Conservation (phyloP, 225 moss, liverwort and hornwort species). For the Sphagnum contortum region DNA sequence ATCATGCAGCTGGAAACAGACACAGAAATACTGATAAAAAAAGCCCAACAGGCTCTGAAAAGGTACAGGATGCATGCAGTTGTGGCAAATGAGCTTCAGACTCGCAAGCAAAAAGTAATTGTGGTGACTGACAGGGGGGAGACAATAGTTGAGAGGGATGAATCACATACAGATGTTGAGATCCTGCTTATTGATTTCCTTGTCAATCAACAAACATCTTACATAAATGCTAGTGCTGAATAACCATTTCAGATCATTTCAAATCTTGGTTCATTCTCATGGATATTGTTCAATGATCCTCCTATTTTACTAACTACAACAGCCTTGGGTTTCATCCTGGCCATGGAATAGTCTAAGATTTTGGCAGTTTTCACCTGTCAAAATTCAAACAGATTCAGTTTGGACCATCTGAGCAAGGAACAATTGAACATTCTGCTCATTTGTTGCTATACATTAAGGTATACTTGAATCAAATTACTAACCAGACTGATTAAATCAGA, state of each 20-base stretch:
- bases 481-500: no score
- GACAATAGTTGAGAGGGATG: slow-evolving; percentile 46
- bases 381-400: no score
- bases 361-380: no score
- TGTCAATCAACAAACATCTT: slow-evolving; percentile 41
- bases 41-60: slow-evolving; percentile 71
- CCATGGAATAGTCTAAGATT: no score
- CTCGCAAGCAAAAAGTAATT: slow-evolving; percentile 81
- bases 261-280: no score
- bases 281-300: no score
- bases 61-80: slow-evolving; percentile 79
- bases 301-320: no score
- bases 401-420: no score
- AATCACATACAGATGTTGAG: slow-evolving; percentile 64
- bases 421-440: no score
- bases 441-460: no score
- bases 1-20: slow-evolving; percentile 84
- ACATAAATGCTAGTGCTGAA: slow-evolving; percentile 25
- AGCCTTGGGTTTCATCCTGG: no score
- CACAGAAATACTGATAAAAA: slow-evolving; percentile 55
- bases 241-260: neutral
- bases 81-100: slow-evolving; percentile 87
- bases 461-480: no score
- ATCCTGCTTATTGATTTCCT: slow-evolving; percentile 54
- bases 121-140: slow-evolving; percentile 69